These are phyloP conservation scores for Claviceps africana DNA, from an alignment of 2,329 filamentous ascomycete species.

Conservation along the genomic window DNA sequence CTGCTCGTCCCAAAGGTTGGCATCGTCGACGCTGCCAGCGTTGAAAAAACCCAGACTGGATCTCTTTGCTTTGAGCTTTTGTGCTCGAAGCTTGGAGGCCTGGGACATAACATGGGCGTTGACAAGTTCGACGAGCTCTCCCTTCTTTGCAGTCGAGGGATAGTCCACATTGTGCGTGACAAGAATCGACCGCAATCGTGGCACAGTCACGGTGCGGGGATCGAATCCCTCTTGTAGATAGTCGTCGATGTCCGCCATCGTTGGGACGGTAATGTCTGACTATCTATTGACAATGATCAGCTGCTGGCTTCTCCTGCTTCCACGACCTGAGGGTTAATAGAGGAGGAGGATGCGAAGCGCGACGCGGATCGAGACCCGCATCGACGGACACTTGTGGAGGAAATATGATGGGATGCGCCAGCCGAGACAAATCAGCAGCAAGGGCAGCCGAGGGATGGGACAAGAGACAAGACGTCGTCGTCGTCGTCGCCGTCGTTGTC, in stretches of 20 bases:
- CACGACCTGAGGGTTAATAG: not conserved
- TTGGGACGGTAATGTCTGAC: not conserved
- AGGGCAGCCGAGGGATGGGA: not conserved
- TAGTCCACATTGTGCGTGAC: conserved; percentile 79
- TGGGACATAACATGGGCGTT: conserved; percentile 65
- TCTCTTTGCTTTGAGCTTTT: conserved; percentile 65
- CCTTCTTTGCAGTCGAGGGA: conserved; percentile 81
- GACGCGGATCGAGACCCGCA: not conserved
- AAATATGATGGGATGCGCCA: not conserved
- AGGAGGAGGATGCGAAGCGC: not conserved
- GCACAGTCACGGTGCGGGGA: conserved; percentile 67
- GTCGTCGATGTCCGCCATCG: conserved; percentile 56
- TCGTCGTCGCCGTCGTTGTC: not conserved
- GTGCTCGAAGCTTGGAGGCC: conserved; percentile 59
- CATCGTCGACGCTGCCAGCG: conserved; percentile 51
- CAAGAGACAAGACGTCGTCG: not conserved
- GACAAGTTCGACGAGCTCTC: conserved; percentile 74
- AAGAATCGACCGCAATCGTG: conserved; percentile 78
- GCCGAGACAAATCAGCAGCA: conserved; percentile 4
- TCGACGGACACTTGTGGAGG: not conserved
- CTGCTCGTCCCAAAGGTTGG: conserved; percentile 47
- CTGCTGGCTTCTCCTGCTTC: not conserved
- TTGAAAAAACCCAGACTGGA: conserved; percentile 75
- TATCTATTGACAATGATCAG: conserved; percentile 2
- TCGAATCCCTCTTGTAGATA: conserved; percentile 86